Evolutionary conservation across 768 basidiomycete genomes (phyloP), one percentile per base, ranked within the genome.

Genomic region (Hericium erinaceus): DNA sequence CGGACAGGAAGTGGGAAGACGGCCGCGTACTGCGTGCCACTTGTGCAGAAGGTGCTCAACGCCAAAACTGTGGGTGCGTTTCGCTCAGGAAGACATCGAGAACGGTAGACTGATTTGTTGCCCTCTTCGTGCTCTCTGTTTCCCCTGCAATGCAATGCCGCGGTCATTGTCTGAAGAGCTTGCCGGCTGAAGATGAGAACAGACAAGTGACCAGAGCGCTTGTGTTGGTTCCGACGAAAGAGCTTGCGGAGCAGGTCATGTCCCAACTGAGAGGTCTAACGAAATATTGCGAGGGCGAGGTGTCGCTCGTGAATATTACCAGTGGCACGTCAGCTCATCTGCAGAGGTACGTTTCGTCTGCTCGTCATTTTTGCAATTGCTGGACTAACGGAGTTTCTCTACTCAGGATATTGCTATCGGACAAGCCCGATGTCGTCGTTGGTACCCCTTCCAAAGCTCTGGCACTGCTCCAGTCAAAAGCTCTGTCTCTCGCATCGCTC

Each of bases 1-100:
- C 81, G 92, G 37, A 99, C 97, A 3, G 97, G 97, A 16, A 94
- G 91, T 57, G 97, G 97, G 24, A 99, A 99, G 75, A 99, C 97
- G 0, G 92, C 89, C 3, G 93, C 97, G 2, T 99, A 99, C 69
- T 92, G 90, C 64, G 78, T 98, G 10, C 97, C 97, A 0, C 73
- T 95, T 24, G 75, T 92, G 0, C 94, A 98, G 69, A 95, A 92
- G 69, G 84, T 98, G 22, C 66, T 98, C 55, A 81, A 77, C 60
- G 80, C 81, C 2, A 95, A 94, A 80, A 76, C 64, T 61, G 64
- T 64, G 61, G 63, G 64, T 64, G 54, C 54, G 63, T 58, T 40
- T 15, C 8, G 16, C 37, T 33, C 8, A 33, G 33, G 33, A 10
- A 33, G 33, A 33, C 33, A 40, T 12, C 11, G n/a, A 38, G 26